Base-by-base conservation (phyloP, 495 filamentous ascomycete species). In the Penicillium herquei region DNA sequence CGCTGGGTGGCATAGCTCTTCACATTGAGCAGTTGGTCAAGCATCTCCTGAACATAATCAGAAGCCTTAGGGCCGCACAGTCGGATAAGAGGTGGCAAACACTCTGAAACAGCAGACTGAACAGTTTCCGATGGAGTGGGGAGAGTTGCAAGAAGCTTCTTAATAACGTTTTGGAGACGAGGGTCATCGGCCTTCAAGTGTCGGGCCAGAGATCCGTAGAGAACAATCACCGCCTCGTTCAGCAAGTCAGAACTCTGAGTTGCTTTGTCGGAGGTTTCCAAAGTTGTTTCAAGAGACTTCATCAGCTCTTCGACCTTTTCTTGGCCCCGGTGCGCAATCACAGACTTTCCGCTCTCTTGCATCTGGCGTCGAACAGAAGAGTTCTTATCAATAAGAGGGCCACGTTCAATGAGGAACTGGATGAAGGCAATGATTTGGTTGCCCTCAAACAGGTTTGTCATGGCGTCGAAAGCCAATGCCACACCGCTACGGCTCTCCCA, bases 51-150 rank as follows among this genome's bases (percentile, higher is more conserved):
- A 32, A 95, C 81, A 65, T 97, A 97, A 39, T 85, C 86, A 32
- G 84, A 78, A 1, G 86, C 83, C 58, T 91, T 86, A 35, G 89
- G 81, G n/a, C 81, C 81, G 49, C 87, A 91, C 3, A 90, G 84
- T 46, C 87, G 86, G 46, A 98, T 85, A 6, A 98, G 78, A 0
- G 94, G 92, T 6, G 95, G 94, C 13, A 98, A 77, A 65, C 94
- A 98, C 56, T 91, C 89, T 6, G 94, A 91, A 12, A 97, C 91
- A 18, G 94, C 94, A 63, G 94, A 96, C 68, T 98, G 94, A 3
- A 98, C 94, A 8, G 88, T 88, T 67, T 98, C 94, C 3, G 93
- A 97, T n/a, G 94, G 94, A 8, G 93, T 98, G 63, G 87, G 90
- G 30, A 98, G 78, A 6, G 95, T 95, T 18, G 81, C 83, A 34